A percentile compares a stretch with the other conserved stretches of the same genome.
These are phyloP conservation scores for Moricandia arvensis DNA, from an alignment of 345 rosid genomes.

Conservation along the genomic window DNA sequence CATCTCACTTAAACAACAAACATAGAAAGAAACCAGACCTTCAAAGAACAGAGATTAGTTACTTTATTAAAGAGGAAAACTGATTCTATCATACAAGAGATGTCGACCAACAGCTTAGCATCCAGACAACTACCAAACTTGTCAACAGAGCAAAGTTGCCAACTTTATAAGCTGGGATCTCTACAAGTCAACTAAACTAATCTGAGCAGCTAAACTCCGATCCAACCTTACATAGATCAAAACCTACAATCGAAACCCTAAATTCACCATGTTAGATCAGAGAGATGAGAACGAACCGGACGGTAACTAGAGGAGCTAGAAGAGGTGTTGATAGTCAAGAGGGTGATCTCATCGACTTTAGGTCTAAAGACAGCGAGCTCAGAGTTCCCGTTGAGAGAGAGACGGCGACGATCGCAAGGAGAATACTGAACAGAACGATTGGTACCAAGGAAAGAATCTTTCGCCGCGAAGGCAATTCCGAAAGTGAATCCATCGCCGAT, in stretches of 20 bases:
- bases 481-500: constrained; percentile 80
- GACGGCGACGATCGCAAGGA: constrained; percentile 76
- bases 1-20: no score
- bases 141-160: neutral
- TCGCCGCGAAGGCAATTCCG: constrained; percentile 70
- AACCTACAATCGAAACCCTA: constrained; percentile 13
- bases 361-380: constrained; percentile 85
- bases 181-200: constrained; percentile 22
- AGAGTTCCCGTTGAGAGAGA: constrained; percentile 53
- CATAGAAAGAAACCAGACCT: neutral
- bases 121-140: neutral
- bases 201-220: constrained; percentile 8
- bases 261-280: constrained; percentile 3
- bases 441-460: constrained; percentile 44
- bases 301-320: constrained; percentile 50
- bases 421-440: constrained; percentile 58
- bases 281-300: constrained; percentile 47
- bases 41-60: neutral
- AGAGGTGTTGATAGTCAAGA: constrained; percentile 77
- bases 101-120: constrained; percentile 1
- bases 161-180: neutral
- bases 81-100: neutral
- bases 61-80: neutral
- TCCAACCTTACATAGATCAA: neutral
- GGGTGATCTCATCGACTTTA: constrained; percentile 97